Conservation (phyloP, 176 grass and related monocot species). For the Oryza brachyantha region DNA sequence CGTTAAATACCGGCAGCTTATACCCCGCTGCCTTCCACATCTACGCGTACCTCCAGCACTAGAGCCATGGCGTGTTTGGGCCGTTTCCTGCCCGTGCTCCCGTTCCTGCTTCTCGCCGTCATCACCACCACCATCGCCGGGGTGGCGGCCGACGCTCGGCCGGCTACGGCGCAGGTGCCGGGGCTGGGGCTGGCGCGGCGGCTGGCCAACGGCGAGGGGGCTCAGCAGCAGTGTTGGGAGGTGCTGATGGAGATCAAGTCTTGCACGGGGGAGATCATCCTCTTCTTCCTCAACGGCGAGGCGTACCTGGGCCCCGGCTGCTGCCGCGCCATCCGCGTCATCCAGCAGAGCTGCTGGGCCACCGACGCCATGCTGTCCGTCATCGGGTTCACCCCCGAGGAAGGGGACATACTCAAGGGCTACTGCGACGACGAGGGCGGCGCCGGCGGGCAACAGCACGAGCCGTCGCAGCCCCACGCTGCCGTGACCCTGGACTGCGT, state of each 20-base stretch:
- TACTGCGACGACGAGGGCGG: constrained; percentile 47
- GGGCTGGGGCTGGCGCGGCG: constrained; percentile 13
- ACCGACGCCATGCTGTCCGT: constrained; percentile 59
- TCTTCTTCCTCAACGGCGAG: constrained; percentile 74
- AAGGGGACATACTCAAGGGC: constrained; percentile 65
- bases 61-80: constrained; percentile 22
- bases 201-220: constrained; percentile 28
- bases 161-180: background rate
- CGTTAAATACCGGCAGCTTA: constrained; percentile 33
- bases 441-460: background rate
- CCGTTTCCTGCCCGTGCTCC: background rate
- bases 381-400: constrained; percentile 63
- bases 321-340: constrained; percentile 62
- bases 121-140: background rate
- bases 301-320: constrained; percentile 61
- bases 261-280: constrained; percentile 79
- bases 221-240: constrained; percentile 66
- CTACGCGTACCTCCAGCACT: background rate
- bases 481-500: background rate
- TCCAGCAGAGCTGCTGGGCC: constrained; percentile 72
- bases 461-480: background rate
- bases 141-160: background rate
- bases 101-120: background rate
- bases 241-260: constrained; percentile 61
- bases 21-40: too few species aligned